Evolutionary conservation across 306 rosid genomes (phyloP).

Genomic region (Trifolium pratense): DNA sequence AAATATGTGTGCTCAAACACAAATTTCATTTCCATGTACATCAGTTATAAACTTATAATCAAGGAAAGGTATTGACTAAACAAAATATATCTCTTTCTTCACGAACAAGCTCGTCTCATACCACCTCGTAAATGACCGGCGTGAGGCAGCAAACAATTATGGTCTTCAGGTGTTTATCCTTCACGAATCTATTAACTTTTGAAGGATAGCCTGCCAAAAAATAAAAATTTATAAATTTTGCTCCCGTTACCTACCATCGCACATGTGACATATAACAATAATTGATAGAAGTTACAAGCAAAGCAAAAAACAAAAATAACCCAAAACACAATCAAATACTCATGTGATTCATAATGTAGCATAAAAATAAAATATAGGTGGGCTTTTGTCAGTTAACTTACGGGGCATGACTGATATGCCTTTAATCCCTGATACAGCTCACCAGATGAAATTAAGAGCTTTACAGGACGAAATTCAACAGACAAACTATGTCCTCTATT

Average conservation of each 20-base stretch:
- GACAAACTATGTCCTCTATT: conserved; percentile 71
- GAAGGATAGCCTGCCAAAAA: conserved; percentile 67
- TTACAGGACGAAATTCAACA: conserved; percentile 73
- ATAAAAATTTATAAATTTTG: conserved; percentile 38
- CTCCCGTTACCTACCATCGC: conserved; percentile 13
- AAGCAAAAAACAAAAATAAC: conserved; percentile 22
- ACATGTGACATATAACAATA: background rate
- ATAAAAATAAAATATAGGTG: background rate
- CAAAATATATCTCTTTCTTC: conserved; percentile 19
- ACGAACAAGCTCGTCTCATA: conserved; percentile 5
- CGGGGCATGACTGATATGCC: conserved; percentile 75
- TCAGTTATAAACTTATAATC: conserved; percentile 18
- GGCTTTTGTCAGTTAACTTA: conserved; percentile 51
- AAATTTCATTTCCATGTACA: conserved; percentile 19
- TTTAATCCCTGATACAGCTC: conserved; percentile 74
- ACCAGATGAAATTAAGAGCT: conserved; percentile 67
- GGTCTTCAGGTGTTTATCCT: conserved; percentile 44
- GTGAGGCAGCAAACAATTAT: conserved; percentile 35
- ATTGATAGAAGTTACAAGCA: conserved; percentile 8
- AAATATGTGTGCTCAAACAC: background rate
- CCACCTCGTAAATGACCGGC: conserved; percentile 3
- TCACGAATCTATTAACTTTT: conserved; percentile 60
- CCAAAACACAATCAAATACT: conserved; percentile 15
- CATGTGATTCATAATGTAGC: conserved; percentile 23
- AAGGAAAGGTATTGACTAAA: background rate